A percentile compares a stretch with the other conserved stretches of the same genome.
These are phyloP conservation scores for Fusarium penzigii DNA, from an alignment of 2,329 filamentous ascomycete species.

Conservation along the genomic window DNA sequence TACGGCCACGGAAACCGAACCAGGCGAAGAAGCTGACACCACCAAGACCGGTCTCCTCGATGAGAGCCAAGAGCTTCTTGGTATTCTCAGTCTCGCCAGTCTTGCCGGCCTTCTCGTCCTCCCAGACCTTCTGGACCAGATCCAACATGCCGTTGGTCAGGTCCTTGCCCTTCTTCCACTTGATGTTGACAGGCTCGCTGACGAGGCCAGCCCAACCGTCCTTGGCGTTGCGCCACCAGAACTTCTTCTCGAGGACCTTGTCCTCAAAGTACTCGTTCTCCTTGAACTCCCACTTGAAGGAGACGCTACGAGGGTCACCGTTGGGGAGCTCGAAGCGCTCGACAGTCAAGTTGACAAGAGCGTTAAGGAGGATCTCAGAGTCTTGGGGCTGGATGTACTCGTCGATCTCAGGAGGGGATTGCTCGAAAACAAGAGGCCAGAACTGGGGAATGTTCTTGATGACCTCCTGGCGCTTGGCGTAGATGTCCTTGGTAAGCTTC, in stretches of 20 bases:
- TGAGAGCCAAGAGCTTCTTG: slow-evolving; percentile 54
- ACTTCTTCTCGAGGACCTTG: slow-evolving; percentile 81
- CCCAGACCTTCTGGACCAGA: slow-evolving; percentile 69
- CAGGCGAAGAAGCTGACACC: slow-evolving; percentile 83
- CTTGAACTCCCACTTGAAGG: slow-evolving; percentile 75
- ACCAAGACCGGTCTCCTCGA: slow-evolving; percentile 61
- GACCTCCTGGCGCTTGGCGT: slow-evolving; percentile 71
- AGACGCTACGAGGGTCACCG: slow-evolving; percentile 79
- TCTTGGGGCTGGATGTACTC: slow-evolving; percentile 84
- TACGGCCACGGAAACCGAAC: slow-evolving; percentile 77
- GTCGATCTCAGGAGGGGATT: slow-evolving; percentile 82
- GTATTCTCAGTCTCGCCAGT: slow-evolving; percentile 48
- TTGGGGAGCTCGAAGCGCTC: slow-evolving; percentile 76
- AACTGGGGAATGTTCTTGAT: slow-evolving; percentile 79
- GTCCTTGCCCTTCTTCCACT: slow-evolving; percentile 82
- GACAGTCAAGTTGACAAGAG: slow-evolving; percentile 70
- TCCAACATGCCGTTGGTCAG: slow-evolving; percentile 78
- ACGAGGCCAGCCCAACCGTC: slow-evolving; percentile 76
- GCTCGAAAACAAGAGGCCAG: slow-evolving; percentile 93
- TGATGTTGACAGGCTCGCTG: slow-evolving; percentile 83
- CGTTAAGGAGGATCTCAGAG: slow-evolving; percentile 68
- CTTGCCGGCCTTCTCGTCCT: slow-evolving; percentile 53
- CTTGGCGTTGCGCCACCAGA: slow-evolving; percentile 75
- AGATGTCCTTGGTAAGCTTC: slow-evolving; percentile 68
- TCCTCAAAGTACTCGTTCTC: slow-evolving; percentile 84